These are phyloP conservation scores for Trypanosoma scelopori DNA, from an alignment of 208 protist genomes.

Conservation along the genomic window DNA sequence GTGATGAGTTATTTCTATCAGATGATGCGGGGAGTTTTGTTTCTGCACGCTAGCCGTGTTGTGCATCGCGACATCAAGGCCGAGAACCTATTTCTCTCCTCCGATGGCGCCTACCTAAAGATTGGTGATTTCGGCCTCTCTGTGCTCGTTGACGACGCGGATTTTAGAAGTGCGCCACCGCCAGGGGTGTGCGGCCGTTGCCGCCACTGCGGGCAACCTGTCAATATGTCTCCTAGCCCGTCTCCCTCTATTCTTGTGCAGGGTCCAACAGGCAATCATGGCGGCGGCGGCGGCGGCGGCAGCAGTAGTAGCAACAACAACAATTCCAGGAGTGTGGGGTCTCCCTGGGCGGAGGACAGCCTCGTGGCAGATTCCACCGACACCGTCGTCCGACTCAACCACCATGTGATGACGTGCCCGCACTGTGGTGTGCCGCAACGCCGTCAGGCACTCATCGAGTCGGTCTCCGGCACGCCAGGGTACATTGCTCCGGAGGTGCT, in stretches of 20 bases:
- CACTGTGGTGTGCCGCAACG: constrained; percentile 43
- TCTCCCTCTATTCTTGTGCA: constrained; percentile 10
- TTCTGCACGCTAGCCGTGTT: constrained; percentile 89
- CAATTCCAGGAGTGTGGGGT: not conserved
- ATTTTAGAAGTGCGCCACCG: not conserved
- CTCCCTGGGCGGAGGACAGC: too few relatives aligned
- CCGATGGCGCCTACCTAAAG: constrained; percentile 69
- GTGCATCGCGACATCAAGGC: constrained; percentile 91
- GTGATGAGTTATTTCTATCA: constrained; percentile 94
- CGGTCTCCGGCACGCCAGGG: constrained; percentile 61
- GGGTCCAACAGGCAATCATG: constrained; percentile 36
- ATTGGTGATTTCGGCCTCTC: constrained; percentile 92
- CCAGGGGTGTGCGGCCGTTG: constrained; percentile 6
- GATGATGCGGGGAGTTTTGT: constrained; percentile 90
- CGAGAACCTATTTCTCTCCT: constrained; percentile 88
- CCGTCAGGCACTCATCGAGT: constrained; percentile 50
- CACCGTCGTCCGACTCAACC: constrained; percentile 27
- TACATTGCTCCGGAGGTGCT: constrained; percentile 88
- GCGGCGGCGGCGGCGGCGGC: constrained; percentile 11
- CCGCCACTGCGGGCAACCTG: constrained; percentile 14
- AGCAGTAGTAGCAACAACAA: not conserved
- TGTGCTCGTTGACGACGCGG: constrained; percentile 35
- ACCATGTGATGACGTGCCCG: constrained; percentile 40
- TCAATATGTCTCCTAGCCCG: constrained; percentile 3
- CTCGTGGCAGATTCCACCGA: not conserved